Percentiles rank a stretch among this genome's conserved stretches.
Evolutionary conservation across 2,329 filamentous ascomycete genomes (phyloP).

Genomic region (Lasiodiplodia hormozganensis): DNA sequence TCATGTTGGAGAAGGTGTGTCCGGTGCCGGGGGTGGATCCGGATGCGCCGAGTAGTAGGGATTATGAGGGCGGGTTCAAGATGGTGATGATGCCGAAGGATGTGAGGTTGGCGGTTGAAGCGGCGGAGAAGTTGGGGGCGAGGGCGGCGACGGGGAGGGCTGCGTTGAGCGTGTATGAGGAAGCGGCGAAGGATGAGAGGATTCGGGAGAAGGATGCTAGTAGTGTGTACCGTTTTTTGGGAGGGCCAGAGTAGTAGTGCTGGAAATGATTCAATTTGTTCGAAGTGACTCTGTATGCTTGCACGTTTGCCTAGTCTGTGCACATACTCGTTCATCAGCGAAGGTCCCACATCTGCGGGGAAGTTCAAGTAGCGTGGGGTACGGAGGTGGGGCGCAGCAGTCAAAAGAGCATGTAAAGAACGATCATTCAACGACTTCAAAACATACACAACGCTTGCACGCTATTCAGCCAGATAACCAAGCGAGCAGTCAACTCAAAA

Average conservation of each 20-base stretch:
- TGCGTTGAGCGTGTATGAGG: constrained; percentile 39
- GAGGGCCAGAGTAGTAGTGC: background rate
- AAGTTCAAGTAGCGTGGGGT: background rate
- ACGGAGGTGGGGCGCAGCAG: background rate
- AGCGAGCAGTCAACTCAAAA: background rate
- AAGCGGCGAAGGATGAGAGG: constrained; percentile 36
- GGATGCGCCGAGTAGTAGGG: constrained; percentile 47
- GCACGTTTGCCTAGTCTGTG: background rate
- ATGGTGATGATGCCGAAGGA: constrained; percentile 47
- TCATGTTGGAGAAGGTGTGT: constrained; percentile 45
- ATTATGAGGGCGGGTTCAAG: constrained; percentile 43
- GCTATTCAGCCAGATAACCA: no score
- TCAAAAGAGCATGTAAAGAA: background rate
- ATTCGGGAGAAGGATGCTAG: constrained; percentile 30
- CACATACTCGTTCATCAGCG: background rate
- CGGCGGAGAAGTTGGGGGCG: constrained; percentile 38
- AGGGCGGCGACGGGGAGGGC: constrained; percentile 39
- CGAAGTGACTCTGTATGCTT: background rate
- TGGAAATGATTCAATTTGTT: background rate
- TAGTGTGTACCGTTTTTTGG: constrained; percentile 8
- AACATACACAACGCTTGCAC: no score
- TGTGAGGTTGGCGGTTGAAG: constrained; percentile 40
- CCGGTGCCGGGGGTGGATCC: constrained; percentile 44
- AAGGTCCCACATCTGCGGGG: background rate
- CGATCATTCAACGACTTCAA: constrained; percentile 11